These are phyloP conservation scores for Erodium maritimum DNA, from an alignment of 345 rosid genomes.

Conservation along the genomic window DNA sequence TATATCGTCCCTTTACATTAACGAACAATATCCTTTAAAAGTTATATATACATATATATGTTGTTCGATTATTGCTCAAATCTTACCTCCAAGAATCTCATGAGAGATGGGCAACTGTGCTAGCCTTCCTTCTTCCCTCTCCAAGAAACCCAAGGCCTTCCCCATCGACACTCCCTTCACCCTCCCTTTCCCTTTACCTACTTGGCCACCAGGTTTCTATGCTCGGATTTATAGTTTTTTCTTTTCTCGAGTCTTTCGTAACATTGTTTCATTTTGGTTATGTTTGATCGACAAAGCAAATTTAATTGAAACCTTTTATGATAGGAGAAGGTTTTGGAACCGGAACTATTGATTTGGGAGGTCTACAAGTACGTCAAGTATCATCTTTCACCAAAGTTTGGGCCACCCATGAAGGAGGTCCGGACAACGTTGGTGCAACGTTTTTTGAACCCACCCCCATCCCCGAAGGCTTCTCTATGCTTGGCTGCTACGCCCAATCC, in stretches of 20 bases:
- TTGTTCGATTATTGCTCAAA: no score
- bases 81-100: no score
- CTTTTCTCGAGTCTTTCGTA: neutral
- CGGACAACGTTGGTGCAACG: constrained; percentile 13
- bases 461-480: constrained; percentile 13
- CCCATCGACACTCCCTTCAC: constrained; percentile 19
- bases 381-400: constrained; percentile 16
- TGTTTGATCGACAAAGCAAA: neutral
- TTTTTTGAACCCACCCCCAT: constrained; percentile 13
- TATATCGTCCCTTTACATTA: no score
- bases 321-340: constrained; percentile 11
- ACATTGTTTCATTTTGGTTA: neutral
- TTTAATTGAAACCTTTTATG: neutral
- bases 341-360: constrained; percentile 11
- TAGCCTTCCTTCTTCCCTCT: no score
- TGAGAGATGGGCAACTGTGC: no score
- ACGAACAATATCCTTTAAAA: no score
- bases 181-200: constrained; percentile 28
- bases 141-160: no score
- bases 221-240: neutral
- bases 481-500: constrained; percentile 14
- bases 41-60: no score
- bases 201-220: constrained; percentile 23
- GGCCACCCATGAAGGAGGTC: constrained; percentile 16
- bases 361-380: constrained; percentile 9